A percentile compares a stretch with the other conserved stretches of the same genome.
These are phyloP conservation scores for Henningerozyma blattae DNA, from an alignment of 805 yeast genomes.

Conservation along the genomic window DNA sequence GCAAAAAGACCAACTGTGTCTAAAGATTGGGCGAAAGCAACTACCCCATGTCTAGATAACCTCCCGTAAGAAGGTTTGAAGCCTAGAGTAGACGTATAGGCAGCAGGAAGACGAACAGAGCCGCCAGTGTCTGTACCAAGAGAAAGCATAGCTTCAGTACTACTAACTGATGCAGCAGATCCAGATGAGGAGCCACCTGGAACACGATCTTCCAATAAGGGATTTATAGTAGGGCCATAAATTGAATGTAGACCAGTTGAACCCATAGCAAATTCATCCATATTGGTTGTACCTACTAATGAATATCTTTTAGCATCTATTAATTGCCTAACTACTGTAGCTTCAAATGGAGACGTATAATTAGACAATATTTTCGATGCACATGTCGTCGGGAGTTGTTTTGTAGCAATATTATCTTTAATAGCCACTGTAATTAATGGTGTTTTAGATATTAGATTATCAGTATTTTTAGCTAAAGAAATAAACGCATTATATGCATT, in stretches of 20 bases:
- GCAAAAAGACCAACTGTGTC: conserved; percentile 88
- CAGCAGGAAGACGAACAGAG: conserved; percentile 83
- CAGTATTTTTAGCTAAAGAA: too few relatives aligned
- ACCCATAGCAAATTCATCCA: conserved; percentile 99
- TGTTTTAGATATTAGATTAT: too few relatives aligned
- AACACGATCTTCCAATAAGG: conserved; percentile 25
- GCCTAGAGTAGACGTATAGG: conserved; percentile 73
- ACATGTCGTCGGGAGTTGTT: conserved; percentile 61
- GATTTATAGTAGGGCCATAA: conserved; percentile 50
- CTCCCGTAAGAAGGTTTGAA: conserved; percentile 93
- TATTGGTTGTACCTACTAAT: conserved; percentile 69
- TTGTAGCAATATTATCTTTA: conserved; percentile 75
- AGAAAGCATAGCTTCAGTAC: conserved; percentile 50
- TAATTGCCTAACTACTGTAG: conserved; percentile 57
- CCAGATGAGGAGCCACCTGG: conserved; percentile 96
- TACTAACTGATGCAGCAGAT: conserved; percentile 83
- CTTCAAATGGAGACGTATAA: conserved; percentile 68
- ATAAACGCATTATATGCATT: too few relatives aligned
- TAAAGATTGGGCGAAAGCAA: conserved; percentile 85
- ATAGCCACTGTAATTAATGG: conserved; percentile 32
- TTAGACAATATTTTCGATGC: conserved; percentile 50
- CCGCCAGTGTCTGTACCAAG: conserved; percentile 98
- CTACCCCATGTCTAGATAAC: conserved; percentile 81
- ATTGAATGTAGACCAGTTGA: conserved; percentile 45
- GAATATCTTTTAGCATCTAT: conserved; percentile 38